Base-by-base conservation (phyloP, 2,329 filamentous ascomycete species). In the Dactylellina leptospora region DNA sequence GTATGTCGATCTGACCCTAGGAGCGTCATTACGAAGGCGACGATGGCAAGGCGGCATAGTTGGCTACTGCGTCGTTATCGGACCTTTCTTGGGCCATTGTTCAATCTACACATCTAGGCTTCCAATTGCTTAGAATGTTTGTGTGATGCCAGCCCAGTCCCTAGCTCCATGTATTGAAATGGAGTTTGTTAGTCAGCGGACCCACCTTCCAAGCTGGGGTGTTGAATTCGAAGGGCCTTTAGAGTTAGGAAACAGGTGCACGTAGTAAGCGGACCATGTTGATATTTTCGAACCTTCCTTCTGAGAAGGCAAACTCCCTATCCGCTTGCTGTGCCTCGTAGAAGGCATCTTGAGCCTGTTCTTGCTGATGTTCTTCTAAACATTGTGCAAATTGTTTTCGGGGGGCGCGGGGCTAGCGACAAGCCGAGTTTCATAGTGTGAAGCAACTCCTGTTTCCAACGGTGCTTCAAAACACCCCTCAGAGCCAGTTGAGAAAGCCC, bases 381-480 rank as follows among this genome's bases (percentile, higher is more conserved):
- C 4, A 16, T 42, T 6, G n/a, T 16, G 23, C 10, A 9, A 3
- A 11, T 48, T 25, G 11, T 11, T 25, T 48, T 48, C 23, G 66
- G 28, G 66, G 50, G 56, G 47, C 55, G n/a, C n/a, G n/a, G n/a
- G n/a, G n/a, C n/a, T n/a, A 69, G 63, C 66, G 36, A 40, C 36
- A 58, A 44, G 42, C 18, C 48, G 18, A 54, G 66, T 71, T 71
- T 71, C 66, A 63, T 30, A 13, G 28, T 27, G 59, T 72, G 68
- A 72, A 54, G 68, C 68, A 72, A 33, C 59, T 64, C 59, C 59
- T 64, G 68, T 72, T 72, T 72, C 59, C 61, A 58, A 66, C 51
- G 61, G 61, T 53, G 51, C 51, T 51, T 66, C 61, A 58, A 51
- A 47, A 33, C 28, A 40, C 36, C 51, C 61, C 61, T 53, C 51